phyloP scores from a whole-genome alignment of 1,284 basidiomycete genomes.

The Puccinia triticina region DNA sequence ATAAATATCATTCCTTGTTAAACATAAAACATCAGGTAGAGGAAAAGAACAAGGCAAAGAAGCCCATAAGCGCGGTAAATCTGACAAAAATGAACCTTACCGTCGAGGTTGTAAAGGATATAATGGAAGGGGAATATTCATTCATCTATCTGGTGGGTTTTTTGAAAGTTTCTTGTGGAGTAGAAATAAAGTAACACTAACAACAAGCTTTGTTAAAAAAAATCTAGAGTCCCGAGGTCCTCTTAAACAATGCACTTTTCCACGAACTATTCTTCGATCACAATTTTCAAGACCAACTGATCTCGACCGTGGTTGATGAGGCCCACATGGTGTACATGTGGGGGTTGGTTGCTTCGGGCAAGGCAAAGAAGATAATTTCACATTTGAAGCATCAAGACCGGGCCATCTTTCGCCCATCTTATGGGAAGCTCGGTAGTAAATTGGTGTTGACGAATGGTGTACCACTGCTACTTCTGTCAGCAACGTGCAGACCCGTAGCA shows the following conservation, averaged over 20 bases:
- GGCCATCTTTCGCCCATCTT: constrained; percentile 1
- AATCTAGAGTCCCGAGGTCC: constrained; percentile 12
- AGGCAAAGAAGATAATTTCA: not conserved
- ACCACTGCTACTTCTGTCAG: not conserved
- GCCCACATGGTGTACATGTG: constrained; percentile 19
- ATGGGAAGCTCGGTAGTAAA: not conserved
- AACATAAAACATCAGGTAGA: too few relatives aligned
- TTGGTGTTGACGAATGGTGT: not conserved
- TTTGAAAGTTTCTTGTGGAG: too few relatives aligned
- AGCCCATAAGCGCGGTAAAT: too few relatives aligned
- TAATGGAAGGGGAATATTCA: too few relatives aligned
- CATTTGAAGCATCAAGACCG: not conserved
- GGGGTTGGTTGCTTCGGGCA: not conserved
- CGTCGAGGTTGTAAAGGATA: too few relatives aligned
- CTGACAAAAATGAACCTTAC: too few relatives aligned
- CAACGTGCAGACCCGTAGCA: constrained; percentile 1
- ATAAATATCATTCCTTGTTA: too few relatives aligned
- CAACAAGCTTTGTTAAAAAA: too few relatives aligned
- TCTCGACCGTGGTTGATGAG: not conserved
- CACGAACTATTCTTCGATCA: not conserved
- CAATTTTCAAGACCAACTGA: not conserved
- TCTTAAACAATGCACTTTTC: not conserved
- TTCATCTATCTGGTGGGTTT: too few relatives aligned
- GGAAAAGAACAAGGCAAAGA: too few relatives aligned
- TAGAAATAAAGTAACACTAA: too few relatives aligned